Evolutionary conservation across 768 basidiomycete genomes (phyloP).

Genomic region (Lentinula aciculospora): DNA sequence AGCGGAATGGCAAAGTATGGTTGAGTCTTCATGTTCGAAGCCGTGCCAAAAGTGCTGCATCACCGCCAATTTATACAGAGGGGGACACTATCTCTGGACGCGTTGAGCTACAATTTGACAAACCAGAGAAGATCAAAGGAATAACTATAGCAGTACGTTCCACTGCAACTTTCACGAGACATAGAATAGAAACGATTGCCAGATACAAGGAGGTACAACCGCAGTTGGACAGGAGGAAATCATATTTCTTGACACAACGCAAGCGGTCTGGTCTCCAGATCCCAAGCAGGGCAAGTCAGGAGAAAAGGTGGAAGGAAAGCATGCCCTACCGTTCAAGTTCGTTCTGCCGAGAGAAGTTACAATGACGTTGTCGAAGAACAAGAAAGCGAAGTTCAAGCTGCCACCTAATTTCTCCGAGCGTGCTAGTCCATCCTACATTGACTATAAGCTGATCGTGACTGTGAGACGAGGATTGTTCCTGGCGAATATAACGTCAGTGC

Average conservation of each 20-base stretch:
- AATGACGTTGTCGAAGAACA: slow-evolving; percentile 28
- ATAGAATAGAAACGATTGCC: not conserved
- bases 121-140: slow-evolving; percentile 42
- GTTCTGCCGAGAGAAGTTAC: slow-evolving; percentile 37
- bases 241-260: slow-evolving; percentile 36
- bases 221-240: slow-evolving; percentile 52
- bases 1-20: slow-evolving; percentile 44
- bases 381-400: slow-evolving; percentile 30
- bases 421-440: slow-evolving; percentile 49
- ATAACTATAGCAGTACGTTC: slow-evolving; percentile 40
- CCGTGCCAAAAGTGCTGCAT: slow-evolving; percentile 31
- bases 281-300: slow-evolving; percentile 18
- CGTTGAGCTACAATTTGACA: slow-evolving; percentile 45
- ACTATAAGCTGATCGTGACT: slow-evolving; percentile 47
- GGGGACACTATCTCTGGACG: slow-evolving; percentile 44
- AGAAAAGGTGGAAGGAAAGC: slow-evolving; percentile 37
- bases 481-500: slow-evolving; percentile 41
- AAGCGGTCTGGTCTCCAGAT: slow-evolving; percentile 35
- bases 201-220: slow-evolving; percentile 45
- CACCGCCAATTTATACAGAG: slow-evolving; percentile 40
- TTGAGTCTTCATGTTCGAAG: slow-evolving; percentile 41
- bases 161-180: not conserved
- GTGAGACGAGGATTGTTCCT: slow-evolving; percentile 42
- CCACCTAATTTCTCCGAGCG: slow-evolving; percentile 53
- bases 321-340: slow-evolving; percentile 44